Percentiles rank a stretch among this genome's conserved stretches.
Conservation (phyloP, 805 yeast species). For the Ogataea polymorpha region DNA sequence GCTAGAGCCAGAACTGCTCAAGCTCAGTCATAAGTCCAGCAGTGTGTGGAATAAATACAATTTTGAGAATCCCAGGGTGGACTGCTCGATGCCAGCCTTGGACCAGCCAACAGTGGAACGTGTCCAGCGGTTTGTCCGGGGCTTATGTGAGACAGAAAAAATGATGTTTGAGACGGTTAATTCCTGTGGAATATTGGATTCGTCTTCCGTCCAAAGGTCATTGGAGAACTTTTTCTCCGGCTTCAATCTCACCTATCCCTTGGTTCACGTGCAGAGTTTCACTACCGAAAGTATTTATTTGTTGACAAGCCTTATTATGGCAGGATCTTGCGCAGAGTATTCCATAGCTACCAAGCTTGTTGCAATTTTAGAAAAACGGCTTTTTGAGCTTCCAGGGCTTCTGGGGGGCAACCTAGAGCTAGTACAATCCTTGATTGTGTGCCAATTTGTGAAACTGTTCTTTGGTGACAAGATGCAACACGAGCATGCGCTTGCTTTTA, state of each 20-base stretch:
- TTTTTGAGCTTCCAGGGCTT: slow-evolving; percentile 5
- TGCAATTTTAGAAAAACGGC: not conserved
- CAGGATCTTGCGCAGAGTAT: slow-evolving; percentile 9
- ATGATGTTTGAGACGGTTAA: too few relatives aligned
- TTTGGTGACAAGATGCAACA: slow-evolving; percentile 11
- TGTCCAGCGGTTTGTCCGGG: not conserved
- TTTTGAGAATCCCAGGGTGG: not conserved
- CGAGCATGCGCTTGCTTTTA: slow-evolving; percentile 7
- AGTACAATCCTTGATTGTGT: slow-evolving; percentile 15
- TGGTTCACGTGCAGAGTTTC: slow-evolving; percentile 15
- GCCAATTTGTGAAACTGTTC: slow-evolving; percentile 11
- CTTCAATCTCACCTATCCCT: slow-evolving; percentile 14
- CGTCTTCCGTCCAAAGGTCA: not conserved
- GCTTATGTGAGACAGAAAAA: too few relatives aligned
- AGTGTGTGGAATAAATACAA: slow-evolving; percentile 1
- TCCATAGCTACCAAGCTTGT: not conserved
- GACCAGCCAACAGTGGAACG: not conserved
- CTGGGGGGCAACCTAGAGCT: slow-evolving; percentile 9
- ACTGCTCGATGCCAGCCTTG: not conserved
- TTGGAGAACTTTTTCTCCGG: slow-evolving; percentile 10
- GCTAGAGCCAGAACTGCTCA: slow-evolving; percentile 5
- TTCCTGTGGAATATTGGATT: too few relatives aligned
- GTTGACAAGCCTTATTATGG: slow-evolving; percentile 9
- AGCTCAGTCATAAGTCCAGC: not conserved
- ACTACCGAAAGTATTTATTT: slow-evolving; percentile 6